Evolutionary conservation across 768 basidiomycete species (phyloP).

Genomic region (Vararia minispora): DNA sequence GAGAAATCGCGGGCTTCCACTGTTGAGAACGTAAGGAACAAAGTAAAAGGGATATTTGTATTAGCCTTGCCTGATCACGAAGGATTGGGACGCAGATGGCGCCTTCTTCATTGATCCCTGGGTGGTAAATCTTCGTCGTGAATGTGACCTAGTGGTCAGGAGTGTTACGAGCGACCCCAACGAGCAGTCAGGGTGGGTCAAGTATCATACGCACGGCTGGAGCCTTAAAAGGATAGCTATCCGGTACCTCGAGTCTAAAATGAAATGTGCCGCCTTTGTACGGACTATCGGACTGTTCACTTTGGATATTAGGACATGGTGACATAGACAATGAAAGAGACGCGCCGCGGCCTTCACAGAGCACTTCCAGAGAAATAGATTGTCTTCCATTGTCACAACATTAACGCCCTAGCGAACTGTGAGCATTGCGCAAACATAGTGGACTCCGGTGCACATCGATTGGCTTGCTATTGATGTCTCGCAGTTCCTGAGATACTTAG

Average conservation of each 20-base stretch:
- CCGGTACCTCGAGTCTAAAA: slow-evolving; percentile 62
- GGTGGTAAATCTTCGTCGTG: slow-evolving; percentile 82
- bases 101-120: slow-evolving; percentile 85
- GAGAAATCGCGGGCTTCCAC: slow-evolving; percentile 80
- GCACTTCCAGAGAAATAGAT: slow-evolving; percentile 71
- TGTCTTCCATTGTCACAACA: slow-evolving; percentile 56
- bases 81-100: slow-evolving; percentile 76
- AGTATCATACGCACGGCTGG: slow-evolving; percentile 41
- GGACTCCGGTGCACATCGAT: slow-evolving; percentile 40
- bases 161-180: no score
- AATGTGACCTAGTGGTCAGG: slow-evolving; percentile 70
- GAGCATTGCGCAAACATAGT: background rate
- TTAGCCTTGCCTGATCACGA: slow-evolving; percentile 59
- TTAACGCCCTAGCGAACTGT: slow-evolving; percentile 40
- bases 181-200: slow-evolving; percentile 8
- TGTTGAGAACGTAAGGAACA: slow-evolving; percentile 18
- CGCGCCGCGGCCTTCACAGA: slow-evolving; percentile 63
- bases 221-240: slow-evolving; percentile 83
- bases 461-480: slow-evolving; percentile 48
- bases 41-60: background rate
- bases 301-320: slow-evolving; percentile 2
- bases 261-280: slow-evolving; percentile 77
- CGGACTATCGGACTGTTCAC: slow-evolving; percentile 55
- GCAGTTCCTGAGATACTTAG: slow-evolving; percentile 44
- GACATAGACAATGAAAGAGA: slow-evolving; percentile 9